A percentile compares a stretch with the other conserved stretches of the same genome.
These are phyloP conservation scores for Stephania japonica DNA, from an alignment of 164 flowering plant species.

Conservation along the genomic window DNA sequence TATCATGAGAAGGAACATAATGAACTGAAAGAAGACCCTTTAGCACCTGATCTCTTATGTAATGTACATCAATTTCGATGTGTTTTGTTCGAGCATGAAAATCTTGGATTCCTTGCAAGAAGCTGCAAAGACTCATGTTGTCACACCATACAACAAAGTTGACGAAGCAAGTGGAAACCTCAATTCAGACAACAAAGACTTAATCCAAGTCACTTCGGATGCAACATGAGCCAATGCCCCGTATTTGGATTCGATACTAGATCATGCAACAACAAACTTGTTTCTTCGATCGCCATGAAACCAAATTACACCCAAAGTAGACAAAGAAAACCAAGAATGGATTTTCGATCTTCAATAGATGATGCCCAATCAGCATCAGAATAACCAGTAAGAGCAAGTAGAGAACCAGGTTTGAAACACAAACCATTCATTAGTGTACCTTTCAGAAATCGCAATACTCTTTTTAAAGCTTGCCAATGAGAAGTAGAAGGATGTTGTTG, in stretches of 20 bases:
- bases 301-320: too few species aligned
- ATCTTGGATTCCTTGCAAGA: background rate
- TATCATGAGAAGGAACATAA: background rate
- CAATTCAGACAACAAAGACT: too few species aligned
- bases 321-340: too few species aligned
- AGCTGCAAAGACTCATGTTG: background rate
- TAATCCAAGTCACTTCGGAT: background rate
- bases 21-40: background rate
- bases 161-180: background rate
- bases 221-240: background rate
- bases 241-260: background rate
- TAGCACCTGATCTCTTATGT: too few species aligned
- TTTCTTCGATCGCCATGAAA: too few species aligned
- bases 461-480: background rate
- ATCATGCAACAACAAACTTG: background rate
- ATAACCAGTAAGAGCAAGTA: background rate
- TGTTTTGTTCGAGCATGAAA: background rate
- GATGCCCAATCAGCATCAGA: background rate
- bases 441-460: background rate
- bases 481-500: background rate
- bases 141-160: background rate
- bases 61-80: background rate
- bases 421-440: background rate
- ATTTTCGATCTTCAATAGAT: background rate
- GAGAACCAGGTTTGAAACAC: background rate